These are phyloP conservation scores for Candida sp. DNA, from an alignment of 1,139 yeast genomes.

Conservation along the genomic window DNA sequence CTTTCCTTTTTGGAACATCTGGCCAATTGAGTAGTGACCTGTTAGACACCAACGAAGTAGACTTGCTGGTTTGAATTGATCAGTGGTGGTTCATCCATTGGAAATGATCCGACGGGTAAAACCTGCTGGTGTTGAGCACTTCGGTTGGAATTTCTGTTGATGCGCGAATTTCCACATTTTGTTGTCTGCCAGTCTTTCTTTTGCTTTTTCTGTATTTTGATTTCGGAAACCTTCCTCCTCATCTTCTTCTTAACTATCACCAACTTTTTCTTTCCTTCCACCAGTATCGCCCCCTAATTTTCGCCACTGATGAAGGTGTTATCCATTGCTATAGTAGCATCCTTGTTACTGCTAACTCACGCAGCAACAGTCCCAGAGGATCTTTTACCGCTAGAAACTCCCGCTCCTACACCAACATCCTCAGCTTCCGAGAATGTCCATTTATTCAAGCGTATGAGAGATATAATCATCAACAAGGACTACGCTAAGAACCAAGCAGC, in stretches of 20 bases:
- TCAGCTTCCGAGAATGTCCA: slow-evolving; percentile 5
- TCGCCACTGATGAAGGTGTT: slow-evolving; percentile 11
- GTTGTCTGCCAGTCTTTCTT: background rate
- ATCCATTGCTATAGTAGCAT: slow-evolving; percentile 11
- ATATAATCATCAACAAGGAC: slow-evolving; percentile 44
- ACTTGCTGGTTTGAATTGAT: too few relatives aligned
- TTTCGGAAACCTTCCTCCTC: background rate
- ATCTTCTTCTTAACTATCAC: background rate
- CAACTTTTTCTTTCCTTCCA: background rate
- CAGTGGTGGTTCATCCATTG: too few relatives aligned
- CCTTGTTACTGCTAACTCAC: slow-evolving; percentile 8
- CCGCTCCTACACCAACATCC: slow-evolving; percentile 11
- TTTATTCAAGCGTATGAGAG: slow-evolving; percentile 36
- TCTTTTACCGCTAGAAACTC: slow-evolving; percentile 14
- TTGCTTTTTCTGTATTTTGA: background rate
- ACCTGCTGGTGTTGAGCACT: too few relatives aligned
- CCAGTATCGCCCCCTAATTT: background rate
- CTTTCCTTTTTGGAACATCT: too few relatives aligned
- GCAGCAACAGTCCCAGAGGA: slow-evolving; percentile 14
- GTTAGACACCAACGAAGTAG: too few relatives aligned
- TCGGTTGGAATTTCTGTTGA: background rate
- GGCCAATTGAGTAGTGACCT: too few relatives aligned
- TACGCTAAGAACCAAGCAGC: slow-evolving; percentile 34
- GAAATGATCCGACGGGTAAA: background rate
- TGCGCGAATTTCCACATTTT: background rate